A percentile compares a stretch with the other conserved stretches of the same genome.
phyloP scores from a whole-genome alignment of 345 rosid species.

The Euphorbia pulcherrima region DNA sequence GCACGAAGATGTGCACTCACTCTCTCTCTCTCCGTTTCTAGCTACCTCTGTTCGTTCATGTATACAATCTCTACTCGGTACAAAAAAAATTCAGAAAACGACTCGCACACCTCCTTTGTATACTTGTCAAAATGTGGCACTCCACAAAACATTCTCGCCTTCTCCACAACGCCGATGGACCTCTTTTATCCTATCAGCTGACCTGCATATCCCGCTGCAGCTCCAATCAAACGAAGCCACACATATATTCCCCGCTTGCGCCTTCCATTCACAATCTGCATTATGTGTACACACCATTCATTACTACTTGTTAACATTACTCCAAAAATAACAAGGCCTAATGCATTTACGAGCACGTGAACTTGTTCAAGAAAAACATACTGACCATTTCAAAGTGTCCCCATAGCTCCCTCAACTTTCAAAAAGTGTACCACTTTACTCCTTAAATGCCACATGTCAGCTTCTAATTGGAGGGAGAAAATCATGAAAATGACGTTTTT shows the following conservation, averaged over 20 bases:
- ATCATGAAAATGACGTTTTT: too few relatives aligned
- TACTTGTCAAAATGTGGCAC: constrained; percentile 50
- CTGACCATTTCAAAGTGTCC: too few relatives aligned
- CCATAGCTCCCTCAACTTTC: too few relatives aligned
- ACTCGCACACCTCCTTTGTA: constrained; percentile 11
- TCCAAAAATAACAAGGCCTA: too few relatives aligned
- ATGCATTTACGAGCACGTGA: too few relatives aligned
- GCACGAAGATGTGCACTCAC: too few relatives aligned
- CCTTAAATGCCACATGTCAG: too few relatives aligned
- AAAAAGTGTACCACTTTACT: too few relatives aligned
- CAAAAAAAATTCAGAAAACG: constrained; percentile 18
- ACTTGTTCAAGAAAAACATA: too few relatives aligned
- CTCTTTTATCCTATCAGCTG: constrained; percentile 81
- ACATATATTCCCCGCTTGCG: constrained; percentile 91
- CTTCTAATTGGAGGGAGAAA: too few relatives aligned
- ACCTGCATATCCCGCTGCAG: constrained; percentile 94
- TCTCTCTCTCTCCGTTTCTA: too few relatives aligned
- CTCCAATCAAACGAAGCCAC: constrained; percentile 96
- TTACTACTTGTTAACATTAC: not conserved
- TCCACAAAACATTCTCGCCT: constrained; percentile 85
- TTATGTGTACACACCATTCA: not conserved
- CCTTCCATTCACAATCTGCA: constrained; percentile 97
- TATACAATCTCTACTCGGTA: constrained; percentile 26
- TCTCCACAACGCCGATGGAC: constrained; percentile 91
- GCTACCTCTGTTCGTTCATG: too few relatives aligned